Percentiles rank a stretch among this genome's conserved stretches.
These are phyloP conservation scores for Trichoderma oligosporum DNA, from an alignment of 2,329 filamentous ascomycete genomes.

Conservation along the genomic window DNA sequence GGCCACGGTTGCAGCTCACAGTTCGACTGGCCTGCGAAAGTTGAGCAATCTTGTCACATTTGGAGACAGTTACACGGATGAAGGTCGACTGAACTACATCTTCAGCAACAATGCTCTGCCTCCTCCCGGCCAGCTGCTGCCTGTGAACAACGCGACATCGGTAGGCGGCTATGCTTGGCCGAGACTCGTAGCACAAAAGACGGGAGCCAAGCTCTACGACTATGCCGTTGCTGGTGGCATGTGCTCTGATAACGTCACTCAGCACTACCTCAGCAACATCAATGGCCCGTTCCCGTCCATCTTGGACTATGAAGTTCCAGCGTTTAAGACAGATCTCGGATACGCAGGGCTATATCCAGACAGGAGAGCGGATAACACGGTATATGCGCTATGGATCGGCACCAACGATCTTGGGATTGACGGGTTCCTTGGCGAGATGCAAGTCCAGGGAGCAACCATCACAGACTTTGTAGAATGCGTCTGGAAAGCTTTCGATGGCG, in stretches of 20 bases:
- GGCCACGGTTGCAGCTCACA: background rate
- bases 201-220: conserved; percentile 56
- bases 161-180: conserved; percentile 67
- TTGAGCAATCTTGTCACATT: conserved; percentile 60
- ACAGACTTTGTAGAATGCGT: conserved; percentile 65
- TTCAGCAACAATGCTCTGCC: conserved; percentile 57
- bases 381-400: conserved; percentile 76
- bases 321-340: conserved; percentile 48
- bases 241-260: conserved; percentile 63
- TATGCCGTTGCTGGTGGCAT: conserved; percentile 72
- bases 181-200: conserved; percentile 59
- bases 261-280: conserved; percentile 23
- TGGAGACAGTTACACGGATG: conserved; percentile 74
- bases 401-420: conserved; percentile 71
- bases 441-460: conserved; percentile 56
- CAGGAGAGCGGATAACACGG: conserved; percentile 54
- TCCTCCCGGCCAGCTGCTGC: conserved; percentile 53
- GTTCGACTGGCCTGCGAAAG: background rate
- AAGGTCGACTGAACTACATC: conserved; percentile 64
- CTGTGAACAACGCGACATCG: conserved; percentile 49
- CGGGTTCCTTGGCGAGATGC: conserved; percentile 63
- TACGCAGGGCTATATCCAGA: conserved; percentile 39
- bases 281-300: conserved; percentile 55
- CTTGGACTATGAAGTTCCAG: conserved; percentile 57
- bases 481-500: conserved; percentile 56